Conservation (phyloP, 495 filamentous ascomycete genomes). For the Neurospora sp. region DNA sequence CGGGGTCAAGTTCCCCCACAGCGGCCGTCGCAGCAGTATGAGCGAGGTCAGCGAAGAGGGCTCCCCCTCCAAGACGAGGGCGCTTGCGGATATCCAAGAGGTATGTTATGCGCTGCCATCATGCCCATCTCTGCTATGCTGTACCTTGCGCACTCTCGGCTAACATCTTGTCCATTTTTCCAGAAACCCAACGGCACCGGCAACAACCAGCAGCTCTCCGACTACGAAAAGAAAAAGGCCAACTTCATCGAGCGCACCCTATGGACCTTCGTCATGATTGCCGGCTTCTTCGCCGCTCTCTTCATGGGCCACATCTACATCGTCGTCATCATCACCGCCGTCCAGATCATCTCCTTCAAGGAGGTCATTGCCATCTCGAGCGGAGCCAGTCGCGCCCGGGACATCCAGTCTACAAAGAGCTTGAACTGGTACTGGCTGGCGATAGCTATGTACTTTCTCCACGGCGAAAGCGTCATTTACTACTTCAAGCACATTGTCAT, state of each 20-base stretch:
- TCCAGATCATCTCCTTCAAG: slow-evolving; percentile 97
- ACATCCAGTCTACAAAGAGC: slow-evolving; percentile 86
- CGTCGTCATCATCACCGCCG: slow-evolving; percentile 76
- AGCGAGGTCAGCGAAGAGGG: slow-evolving; percentile 72
- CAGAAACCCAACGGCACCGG: slow-evolving; percentile 23
- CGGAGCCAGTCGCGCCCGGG: slow-evolving; percentile 81
- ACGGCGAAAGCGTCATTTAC: slow-evolving; percentile 98
- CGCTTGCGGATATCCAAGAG: slow-evolving; percentile 29
- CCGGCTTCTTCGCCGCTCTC: slow-evolving; percentile 77
- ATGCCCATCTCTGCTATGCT: background rate
- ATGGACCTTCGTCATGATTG: slow-evolving; percentile 98
- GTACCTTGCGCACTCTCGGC: background rate
- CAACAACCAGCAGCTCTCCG: slow-evolving; percentile 33
- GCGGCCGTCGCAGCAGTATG: slow-evolving; percentile 58
- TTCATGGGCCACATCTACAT: slow-evolving; percentile 97
- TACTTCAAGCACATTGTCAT: slow-evolving; percentile 98
- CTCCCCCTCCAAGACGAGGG: slow-evolving; percentile 31
- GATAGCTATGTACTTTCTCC: slow-evolving; percentile 98
- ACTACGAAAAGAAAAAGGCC: slow-evolving; percentile 97
- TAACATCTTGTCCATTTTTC: slow-evolving; percentile 1
- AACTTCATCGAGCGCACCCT: slow-evolving; percentile 95
- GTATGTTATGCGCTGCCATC: slow-evolving; percentile 8
- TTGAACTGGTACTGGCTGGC: slow-evolving; percentile 99
- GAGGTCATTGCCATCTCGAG: slow-evolving; percentile 98
- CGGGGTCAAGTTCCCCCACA: slow-evolving; percentile 74